phyloP scores from a whole-genome alignment of 768 basidiomycete genomes.

The Coprinopsis cinerea region DNA sequence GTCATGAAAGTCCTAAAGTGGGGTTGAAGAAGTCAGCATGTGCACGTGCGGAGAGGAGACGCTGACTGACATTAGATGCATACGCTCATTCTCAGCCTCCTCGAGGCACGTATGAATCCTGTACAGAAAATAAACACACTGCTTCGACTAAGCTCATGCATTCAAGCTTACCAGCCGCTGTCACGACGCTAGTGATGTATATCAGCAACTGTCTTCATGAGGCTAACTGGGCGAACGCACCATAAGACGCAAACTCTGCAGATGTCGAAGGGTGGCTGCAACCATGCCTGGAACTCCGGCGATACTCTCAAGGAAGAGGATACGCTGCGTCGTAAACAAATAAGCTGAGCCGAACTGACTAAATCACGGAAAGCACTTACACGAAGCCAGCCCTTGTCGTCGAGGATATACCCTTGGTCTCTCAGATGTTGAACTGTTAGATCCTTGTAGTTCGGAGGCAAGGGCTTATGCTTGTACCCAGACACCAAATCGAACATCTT shows the following conservation, averaged over 20 bases:
- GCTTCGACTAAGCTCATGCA: neutral
- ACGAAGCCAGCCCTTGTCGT: conserved; percentile 71
- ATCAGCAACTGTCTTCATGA: neutral
- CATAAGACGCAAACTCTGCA: conserved; percentile 85
- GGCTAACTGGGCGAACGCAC: conserved; percentile 30
- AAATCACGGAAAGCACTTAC: conserved; percentile 33
- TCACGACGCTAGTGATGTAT: conserved; percentile 36
- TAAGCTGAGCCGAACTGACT: neutral
- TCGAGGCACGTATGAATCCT: conserved; percentile 94
- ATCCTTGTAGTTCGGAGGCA: conserved; percentile 47
- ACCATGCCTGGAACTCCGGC: conserved; percentile 98
- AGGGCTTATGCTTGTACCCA: conserved; percentile 72
- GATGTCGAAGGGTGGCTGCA: conserved; percentile 82
- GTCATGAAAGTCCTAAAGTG: conserved; percentile 87
- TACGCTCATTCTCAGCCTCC: conserved; percentile 96
- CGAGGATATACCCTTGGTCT: conserved; percentile 66
- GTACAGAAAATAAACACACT: conserved; percentile 17
- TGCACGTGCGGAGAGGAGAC: neutral
- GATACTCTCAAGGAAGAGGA: conserved; percentile 71
- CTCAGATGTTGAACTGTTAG: conserved; percentile 72
- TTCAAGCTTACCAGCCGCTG: conserved; percentile 39
- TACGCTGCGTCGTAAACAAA: conserved; percentile 30
- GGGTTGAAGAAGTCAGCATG: conserved; percentile 9
- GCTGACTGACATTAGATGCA: conserved; percentile 77
- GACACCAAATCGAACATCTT: conserved; percentile 79